Evolutionary conservation across 805 yeast genomes (phyloP).

Genomic region (Starmerella roubikii): DNA sequence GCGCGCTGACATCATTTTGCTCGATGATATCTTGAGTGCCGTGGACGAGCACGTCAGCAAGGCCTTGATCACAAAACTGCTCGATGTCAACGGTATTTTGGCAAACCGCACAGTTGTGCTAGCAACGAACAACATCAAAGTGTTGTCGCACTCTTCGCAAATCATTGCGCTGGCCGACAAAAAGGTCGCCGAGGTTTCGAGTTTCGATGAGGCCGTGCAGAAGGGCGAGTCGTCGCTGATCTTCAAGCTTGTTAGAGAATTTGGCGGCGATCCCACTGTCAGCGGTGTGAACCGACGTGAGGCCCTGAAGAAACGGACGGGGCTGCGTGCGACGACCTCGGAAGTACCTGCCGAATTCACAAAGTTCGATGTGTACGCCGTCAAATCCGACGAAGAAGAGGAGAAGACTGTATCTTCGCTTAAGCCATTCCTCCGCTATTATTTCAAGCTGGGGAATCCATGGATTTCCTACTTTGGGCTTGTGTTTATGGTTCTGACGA

Average conservation of each 20-base stretch:
- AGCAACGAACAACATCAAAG: constrained; percentile 72
- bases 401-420: constrained; percentile 17
- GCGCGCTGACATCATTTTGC: constrained; percentile 76
- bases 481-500: constrained; percentile 27
- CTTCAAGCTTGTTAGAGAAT: constrained; percentile 23
- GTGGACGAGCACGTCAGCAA: constrained; percentile 95
- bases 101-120: constrained; percentile 56
- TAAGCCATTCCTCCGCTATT: constrained; percentile 19
- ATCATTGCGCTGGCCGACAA: constrained; percentile 48
- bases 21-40: constrained; percentile 91
- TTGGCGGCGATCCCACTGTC: constrained; percentile 60
- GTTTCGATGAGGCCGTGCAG: constrained; percentile 38
- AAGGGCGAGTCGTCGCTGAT: constrained; percentile 18
- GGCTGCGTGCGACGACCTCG: constrained; percentile 5
- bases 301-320: constrained; percentile 27
- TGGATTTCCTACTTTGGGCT: constrained; percentile 44
- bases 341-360: constrained; percentile 6
- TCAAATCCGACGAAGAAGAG: constrained; percentile 25
- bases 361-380: constrained; percentile 3
- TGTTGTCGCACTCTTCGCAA: constrained; percentile 55
- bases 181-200: constrained; percentile 38
- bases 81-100: constrained; percentile 60
- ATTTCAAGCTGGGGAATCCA: constrained; percentile 32
- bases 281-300: constrained; percentile 75
- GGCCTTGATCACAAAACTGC: constrained; percentile 64